Evolutionary conservation across 495 filamentous ascomycete species (phyloP).

Genomic region (Penicillium herquei): DNA sequence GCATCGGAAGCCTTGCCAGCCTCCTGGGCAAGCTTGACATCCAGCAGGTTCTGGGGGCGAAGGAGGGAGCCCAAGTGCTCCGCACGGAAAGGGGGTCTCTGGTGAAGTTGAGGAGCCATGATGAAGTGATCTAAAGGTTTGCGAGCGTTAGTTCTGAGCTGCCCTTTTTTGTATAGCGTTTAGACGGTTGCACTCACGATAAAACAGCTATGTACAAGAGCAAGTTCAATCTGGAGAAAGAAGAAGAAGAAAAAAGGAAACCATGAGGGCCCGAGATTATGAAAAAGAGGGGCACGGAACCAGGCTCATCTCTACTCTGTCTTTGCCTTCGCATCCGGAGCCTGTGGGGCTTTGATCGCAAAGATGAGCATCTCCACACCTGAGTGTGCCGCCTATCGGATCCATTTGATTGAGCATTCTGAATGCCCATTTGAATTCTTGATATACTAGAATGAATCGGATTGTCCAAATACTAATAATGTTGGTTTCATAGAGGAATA

Average conservation of each 20-base stretch:
- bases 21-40: slow-evolving; percentile 59
- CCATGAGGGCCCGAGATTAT: background rate
- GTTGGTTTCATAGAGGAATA: background rate
- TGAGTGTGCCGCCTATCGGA: slow-evolving; percentile 11
- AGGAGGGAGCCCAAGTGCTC: slow-evolving; percentile 84
- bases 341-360: slow-evolving; percentile 7
- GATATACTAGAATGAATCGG: background rate
- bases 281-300: slow-evolving; percentile 22
- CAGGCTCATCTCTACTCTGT: slow-evolving; percentile 7
- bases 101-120: slow-evolving; percentile 48
- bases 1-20: slow-evolving; percentile 38
- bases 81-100: slow-evolving; percentile 72
- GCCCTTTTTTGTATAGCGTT: background rate
- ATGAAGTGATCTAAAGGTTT: slow-evolving; percentile 6
- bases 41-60: slow-evolving; percentile 66
- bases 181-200: background rate
- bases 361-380: slow-evolving; percentile 18
- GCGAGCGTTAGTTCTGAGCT: background rate
- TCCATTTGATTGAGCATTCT: slow-evolving; percentile 1
- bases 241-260: slow-evolving; percentile 2
- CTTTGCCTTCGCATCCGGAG: slow-evolving; percentile 2
- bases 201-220: background rate
- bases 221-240: background rate
- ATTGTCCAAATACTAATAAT: background rate
- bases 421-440: background rate